Base-by-base conservation (phyloP, 129 eudicot genomes). In the Centella asiatica region DNA sequence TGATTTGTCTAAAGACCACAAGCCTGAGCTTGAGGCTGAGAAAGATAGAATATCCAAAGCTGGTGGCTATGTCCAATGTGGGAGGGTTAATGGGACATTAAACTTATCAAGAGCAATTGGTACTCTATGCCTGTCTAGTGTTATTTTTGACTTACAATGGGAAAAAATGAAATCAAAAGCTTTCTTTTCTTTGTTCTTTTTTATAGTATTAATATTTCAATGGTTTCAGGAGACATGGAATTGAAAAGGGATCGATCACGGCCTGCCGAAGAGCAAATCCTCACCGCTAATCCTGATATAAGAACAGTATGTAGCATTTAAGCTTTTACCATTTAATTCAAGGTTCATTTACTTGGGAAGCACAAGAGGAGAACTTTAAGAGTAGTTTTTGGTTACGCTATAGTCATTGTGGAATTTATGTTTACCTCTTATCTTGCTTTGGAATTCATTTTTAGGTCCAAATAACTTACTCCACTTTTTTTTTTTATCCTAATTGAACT, bases 51-150 rank as follows among this genome's bases (percentile, higher is more conserved):
- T 90, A 62, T 15, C 69, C 54, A 85, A 77, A 68, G 97, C 97
- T 72, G 97, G 97, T 39, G 95, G 95, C 46, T 90, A 58, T 69
- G 82, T 86, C 61, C 89, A 77, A 17, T 69, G 70, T 57, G 97
- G 95, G 37, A 83, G 94, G 60, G 89, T 90, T 33, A 90, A 90
- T 67, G 97, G 95, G 78, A 80, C 76, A 72, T 72, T 90, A 49
- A 90, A 89, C 70, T 62, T 89, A 74, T 55, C 97, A 60, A 85
- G 97, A 72, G 97, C 97, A 22, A 89, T 89, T 28, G 95, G 97
- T 89, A 74, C 32, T 66, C 42, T 44, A 25, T 34, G 26, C 31
- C 4, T 48, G 37, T 42, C 15, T 33, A 57, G 33, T n/a, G n/a
- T n/a, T n/a, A n/a, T n/a, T n/a, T n/a, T n/a, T n/a, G n/a, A n/a